Evolutionary conservation across 305 asterid genomes (phyloP), one percentile per base, ranked within the genome.

Genomic region (Ilex paraguariensis): DNA sequence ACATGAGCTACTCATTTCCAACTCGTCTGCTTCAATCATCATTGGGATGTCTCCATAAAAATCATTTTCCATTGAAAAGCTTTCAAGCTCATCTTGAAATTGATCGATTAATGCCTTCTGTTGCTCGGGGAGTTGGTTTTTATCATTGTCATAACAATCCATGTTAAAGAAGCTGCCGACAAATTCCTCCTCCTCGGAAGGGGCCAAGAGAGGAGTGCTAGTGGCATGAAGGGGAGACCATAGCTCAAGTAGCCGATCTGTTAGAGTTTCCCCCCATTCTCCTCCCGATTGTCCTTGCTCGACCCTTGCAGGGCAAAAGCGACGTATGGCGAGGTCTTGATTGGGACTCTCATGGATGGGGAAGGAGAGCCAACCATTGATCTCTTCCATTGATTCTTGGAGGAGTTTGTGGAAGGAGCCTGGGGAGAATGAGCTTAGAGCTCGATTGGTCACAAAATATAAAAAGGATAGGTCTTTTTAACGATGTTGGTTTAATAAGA

Each of bases 141-240:
- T 65, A 21, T 84, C 83, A 28, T 63, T 67, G 48, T 71, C 77
- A 57, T 71, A 73, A 70, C 80, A 71, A 21, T 86, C 87, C 11
- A 75, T 68, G 65, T 86, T 59, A 59, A 86, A 82, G 90, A 83
- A 86, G 31, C 77, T 64, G 54, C 76, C 81, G n/a, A 83, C 86
- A 31, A 81, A 63, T 36, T 73, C 81, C 44, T 79, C 91, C 15
- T 56, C 77, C 60, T 70, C 74, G 31, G 78, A 55, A 28, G 78
- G 17, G 54, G 70, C 52, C 50, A 55, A 31, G 32, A 70, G 71
- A 64, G 75, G 58, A 50, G 21, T 14, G 50, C 54, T 72, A 36
- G 33, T 58, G 32, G 36, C 17, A 40, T 56, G 28, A 12, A 4
- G 53, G 36, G 21, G 32, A 28, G 68, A 57, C 31, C 16, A 15